Evolutionary conservation across 805 yeast genomes (phyloP), one percentile per base, ranked within the genome.

Genomic region (Yamadazyma ubonensis): DNA sequence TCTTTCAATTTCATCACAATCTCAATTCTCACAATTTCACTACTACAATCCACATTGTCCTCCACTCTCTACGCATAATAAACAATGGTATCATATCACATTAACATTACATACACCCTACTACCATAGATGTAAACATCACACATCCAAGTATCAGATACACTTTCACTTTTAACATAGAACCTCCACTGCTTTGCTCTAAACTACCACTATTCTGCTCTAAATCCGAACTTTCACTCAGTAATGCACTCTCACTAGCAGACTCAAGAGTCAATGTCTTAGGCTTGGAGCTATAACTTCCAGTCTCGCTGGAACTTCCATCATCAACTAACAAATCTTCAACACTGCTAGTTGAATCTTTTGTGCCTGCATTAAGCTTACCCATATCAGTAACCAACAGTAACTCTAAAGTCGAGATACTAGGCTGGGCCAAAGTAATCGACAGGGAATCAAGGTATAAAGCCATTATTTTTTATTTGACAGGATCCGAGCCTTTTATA

Each of bases 241-340:
- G 36, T 43, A 46, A 38, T 36, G 43, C 31, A 5, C 43, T 40
- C 2, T 43, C 45, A 36, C 50, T 46, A 27, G 45, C 43, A n/a
- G 44, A 33, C 17, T 36, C 45, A 22, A 46, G 38, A 1, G 44
- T 39, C n/a, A 46, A 42, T 2, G 40, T 46, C 10, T 30, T 15
- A 17, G 47, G 45, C 14, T 28, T 8, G 5, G 45, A 32, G 4
- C 44, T 26, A 27, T 39, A 42, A 2, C 36, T 26, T 16, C 45
- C 50, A 7, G 38, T 19, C 3, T 29, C 10, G 19, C 23, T 11
- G n/a, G 20, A 18, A 3, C 29, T 20, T 5, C 28, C 32, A 5
- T 38, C n/a, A 33, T 39, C 42, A 3, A 39, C 33, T 11, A 39
- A 29, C 15, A 39, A 33, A 7, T 19, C 40, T 11, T 17, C 29